These are phyloP conservation scores for Medicago arabica DNA, from an alignment of 306 rosid species.

Conservation along the genomic window DNA sequence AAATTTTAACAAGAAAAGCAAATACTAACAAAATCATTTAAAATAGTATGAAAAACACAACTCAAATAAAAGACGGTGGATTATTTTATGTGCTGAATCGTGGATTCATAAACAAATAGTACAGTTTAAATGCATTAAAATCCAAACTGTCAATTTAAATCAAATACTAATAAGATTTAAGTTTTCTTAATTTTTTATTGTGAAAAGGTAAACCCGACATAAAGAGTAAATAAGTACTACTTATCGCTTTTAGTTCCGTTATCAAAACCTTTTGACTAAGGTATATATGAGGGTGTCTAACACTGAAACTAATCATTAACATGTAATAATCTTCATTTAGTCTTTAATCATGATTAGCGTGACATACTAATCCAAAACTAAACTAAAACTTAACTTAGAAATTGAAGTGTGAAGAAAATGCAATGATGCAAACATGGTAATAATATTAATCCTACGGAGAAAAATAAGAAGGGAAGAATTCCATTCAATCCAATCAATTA, in stretches of 20 bases:
- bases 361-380: conserved; percentile 14
- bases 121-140: no score
- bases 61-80: no score
- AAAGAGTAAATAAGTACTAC: no score
- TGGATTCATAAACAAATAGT: no score
- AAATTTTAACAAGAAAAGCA: no score
- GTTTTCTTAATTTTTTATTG: no score
- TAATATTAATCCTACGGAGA: conserved; percentile 12
- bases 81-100: no score
- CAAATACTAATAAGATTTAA: no score
- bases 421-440: neutral
- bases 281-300: neutral
- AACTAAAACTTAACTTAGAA: neutral
- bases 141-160: no score
- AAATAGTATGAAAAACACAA: no score
- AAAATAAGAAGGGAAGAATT: conserved; percentile 18
- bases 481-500: conserved; percentile 17
- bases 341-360: conserved; percentile 28
- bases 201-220: no score
- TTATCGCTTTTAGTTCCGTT: neutral
- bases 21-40: no score
- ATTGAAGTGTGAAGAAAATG: neutral
- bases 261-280: neutral
- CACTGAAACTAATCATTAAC: conserved; percentile 22
- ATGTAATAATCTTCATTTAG: conserved; percentile 1